Evolutionary conservation across 2,329 filamentous ascomycete species (phyloP), one percentile per base, ranked within the genome.

Genomic region (Aspergillus pseudonomiae): DNA sequence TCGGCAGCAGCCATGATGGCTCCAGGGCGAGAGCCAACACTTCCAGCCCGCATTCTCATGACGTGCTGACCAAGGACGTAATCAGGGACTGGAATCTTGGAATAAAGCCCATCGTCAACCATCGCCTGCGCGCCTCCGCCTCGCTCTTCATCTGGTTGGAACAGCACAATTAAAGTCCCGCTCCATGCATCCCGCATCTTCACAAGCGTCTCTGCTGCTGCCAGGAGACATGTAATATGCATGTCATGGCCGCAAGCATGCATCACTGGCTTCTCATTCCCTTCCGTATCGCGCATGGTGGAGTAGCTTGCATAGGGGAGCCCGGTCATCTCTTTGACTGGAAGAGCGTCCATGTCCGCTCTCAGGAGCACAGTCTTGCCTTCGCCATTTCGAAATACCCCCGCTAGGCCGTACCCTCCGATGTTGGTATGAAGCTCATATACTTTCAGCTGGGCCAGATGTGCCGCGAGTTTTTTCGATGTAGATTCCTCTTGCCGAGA

Each of bases 131-230:
- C 89, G 0, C 89, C 89, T 0, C 79, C 82, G 0, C 84, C 87
- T 1, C 84, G 80, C 73, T 92, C 89, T 72, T 91, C 89, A 1
- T 85, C 84, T 0, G 89, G 89, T 69, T 92, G 90, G 73, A 91
- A 92, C 3, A 87, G 74, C 7, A 89, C 73, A 6, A 92, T 77
- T 24, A 91, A 68, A 0, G 87, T 91, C 0, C 89, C 89, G 11
- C 73, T 78, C 89, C 89, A 92, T 0, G 65, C 36, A 0, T 80
- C 68, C n/a, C 74, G 79, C 0, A 77, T 73, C 0, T 73, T 74
- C 1, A 81, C 74, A 0, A 92, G 77, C 0, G 79, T 79, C 57
- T 85, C 80, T 0, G 84, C 81, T 0, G 85, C 84, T 0, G 82
- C 86, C 0, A 89, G 79, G 0, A 88, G 75, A 60, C 80, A 80